Evolutionary conservation across 2,329 filamentous ascomycete genomes (phyloP).

Genomic region (Fusarium sp.): DNA sequence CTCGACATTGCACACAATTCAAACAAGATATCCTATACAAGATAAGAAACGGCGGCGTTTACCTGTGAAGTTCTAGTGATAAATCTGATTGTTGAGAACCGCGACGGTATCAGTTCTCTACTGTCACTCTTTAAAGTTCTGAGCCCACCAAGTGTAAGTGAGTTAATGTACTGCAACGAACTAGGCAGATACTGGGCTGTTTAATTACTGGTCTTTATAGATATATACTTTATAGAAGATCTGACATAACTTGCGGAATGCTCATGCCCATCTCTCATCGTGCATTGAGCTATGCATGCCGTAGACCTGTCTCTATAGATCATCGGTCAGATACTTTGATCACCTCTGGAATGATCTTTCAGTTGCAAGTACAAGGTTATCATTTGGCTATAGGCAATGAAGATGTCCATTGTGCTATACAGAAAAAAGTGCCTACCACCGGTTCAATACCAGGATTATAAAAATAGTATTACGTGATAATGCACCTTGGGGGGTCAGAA

Average conservation of each 20-base stretch:
- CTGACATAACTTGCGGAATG: neutral
- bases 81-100: neutral
- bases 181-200: neutral
- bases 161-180: neutral
- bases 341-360: neutral
- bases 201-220: neutral
- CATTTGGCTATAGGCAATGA: neutral
- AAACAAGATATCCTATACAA: neutral
- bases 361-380: neutral
- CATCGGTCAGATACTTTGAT: neutral
- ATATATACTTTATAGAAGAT: neutral
- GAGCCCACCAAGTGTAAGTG: too few species aligned
- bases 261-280: neutral
- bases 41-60: neutral
- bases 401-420: neutral
- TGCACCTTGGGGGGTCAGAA: neutral
- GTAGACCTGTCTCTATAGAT: neutral
- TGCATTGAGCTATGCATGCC: neutral
- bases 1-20: constrained; percentile 48
- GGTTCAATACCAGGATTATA: neutral
- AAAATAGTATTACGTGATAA: constrained; percentile 4
- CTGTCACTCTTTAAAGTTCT: neutral
- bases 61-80: neutral
- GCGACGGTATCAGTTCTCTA: neutral
- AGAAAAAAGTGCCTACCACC: neutral